phyloP scores from a whole-genome alignment of 2,329 filamentous ascomycete genomes.

The Myriosclerotinia curreyana region DNA sequence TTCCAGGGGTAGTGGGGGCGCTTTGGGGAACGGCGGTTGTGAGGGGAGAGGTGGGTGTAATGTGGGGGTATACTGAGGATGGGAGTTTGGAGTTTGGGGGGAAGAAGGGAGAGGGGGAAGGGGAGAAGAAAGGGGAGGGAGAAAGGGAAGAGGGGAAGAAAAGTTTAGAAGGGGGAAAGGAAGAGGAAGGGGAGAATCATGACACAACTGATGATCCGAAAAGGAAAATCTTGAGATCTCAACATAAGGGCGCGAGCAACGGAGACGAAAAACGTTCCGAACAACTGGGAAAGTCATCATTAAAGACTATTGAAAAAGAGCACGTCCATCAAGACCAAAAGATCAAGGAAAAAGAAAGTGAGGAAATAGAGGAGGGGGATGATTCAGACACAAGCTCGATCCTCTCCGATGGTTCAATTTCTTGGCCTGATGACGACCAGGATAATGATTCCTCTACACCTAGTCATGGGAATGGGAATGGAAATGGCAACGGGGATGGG shows the following conservation, averaged over 20 bases:
- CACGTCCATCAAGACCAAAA: too few relatives aligned
- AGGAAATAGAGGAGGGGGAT: too few relatives aligned
- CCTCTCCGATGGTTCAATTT: slow-evolving; percentile 7
- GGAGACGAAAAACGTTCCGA: too few relatives aligned
- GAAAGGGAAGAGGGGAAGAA: background rate
- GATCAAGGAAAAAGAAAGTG: too few relatives aligned
- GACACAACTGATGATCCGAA: background rate
- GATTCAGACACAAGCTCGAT: slow-evolving; percentile 10
- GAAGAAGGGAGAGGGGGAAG: slow-evolving; percentile 25
- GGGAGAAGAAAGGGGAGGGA: slow-evolving; percentile 18
- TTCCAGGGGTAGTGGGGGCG: slow-evolving; percentile 75
- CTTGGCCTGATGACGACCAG: background rate
- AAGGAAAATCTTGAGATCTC: too few relatives aligned
- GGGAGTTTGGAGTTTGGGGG: slow-evolving; percentile 48
- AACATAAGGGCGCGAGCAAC: too few relatives aligned
- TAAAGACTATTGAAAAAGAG: too few relatives aligned
- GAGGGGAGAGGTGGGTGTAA: slow-evolving; percentile 59
- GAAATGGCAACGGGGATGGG: background rate
- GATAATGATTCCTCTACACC: background rate
- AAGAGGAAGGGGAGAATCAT: slow-evolving; percentile 13
- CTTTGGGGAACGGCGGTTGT: slow-evolving; percentile 71
- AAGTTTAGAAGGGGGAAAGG: slow-evolving; percentile 24
- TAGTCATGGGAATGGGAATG: background rate
- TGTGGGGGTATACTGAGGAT: slow-evolving; percentile 83
- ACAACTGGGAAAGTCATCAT: too few relatives aligned